Base-by-base conservation (phyloP, 257 asterid species). In the Solanum stenotomum region DNA sequence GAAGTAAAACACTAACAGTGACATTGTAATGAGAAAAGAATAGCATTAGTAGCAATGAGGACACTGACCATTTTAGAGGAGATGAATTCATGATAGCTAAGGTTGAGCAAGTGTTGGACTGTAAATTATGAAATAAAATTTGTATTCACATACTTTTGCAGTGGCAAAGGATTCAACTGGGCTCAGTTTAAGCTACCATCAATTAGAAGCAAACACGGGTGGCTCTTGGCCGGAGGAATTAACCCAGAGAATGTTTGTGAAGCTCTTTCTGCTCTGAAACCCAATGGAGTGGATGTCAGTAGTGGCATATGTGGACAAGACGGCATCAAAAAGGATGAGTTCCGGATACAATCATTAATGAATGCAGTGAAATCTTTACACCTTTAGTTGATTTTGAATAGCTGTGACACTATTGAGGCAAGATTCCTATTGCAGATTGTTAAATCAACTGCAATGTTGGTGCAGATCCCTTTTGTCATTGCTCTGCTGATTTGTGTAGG, bases 181-280 rank as follows among this genome's bases (percentile, higher is more conserved):
- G 91, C 98, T 33, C 89, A 77, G 88, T 96, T 98, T 89, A 91
- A 93, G 94, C 89, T 92, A 72, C 98, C 99, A 10, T 91, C 87
- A 8, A 90, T 96, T 68, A 87, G 76, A 85, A 95, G 99, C 93
- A 96, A 94, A 92, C 87, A 83, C 4, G 98, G 99, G 87, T 96
- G 99, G 99, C 92, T 96, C 10, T 91, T 96, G 86, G 99, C 98
- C 0, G 98, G 99, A 89, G 99, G 99, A 29, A 93, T 95, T 75
- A 91, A 90, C 86, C 98, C 96, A 6, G 94, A 92, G 87, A 98
- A 96, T 76, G 98, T 86, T 16, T 89, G 81, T 12, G 94, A 94
- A 90, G 98, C 98, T 29, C 93, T 96, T 85, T 91, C 95, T 8
- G 91, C 93, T 34, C 95, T 97, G 22, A 92, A 83, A 83, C 99